These are phyloP conservation scores for Nepenthes alata DNA, from an alignment of 179 eudicot genomes.

Conservation along the genomic window DNA sequence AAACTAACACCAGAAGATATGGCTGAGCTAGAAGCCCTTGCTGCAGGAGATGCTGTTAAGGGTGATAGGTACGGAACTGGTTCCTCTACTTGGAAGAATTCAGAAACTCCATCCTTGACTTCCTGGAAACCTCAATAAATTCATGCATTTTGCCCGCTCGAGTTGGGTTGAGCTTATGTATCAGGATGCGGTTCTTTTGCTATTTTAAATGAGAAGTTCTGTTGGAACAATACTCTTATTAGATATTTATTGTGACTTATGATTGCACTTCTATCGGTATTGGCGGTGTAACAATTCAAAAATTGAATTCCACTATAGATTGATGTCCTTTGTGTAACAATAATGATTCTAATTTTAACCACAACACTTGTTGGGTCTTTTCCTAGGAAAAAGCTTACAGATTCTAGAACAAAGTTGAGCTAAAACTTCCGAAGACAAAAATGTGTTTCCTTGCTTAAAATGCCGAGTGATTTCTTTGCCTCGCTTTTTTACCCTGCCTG, in stretches of 20 bases:
- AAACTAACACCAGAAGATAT: conserved; percentile 30
- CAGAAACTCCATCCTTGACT: conserved; percentile 8
- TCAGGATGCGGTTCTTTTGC: too few relatives aligned
- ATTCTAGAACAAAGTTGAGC: background rate
- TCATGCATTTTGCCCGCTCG: background rate
- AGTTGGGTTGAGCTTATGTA: too few relatives aligned
- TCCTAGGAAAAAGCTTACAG: background rate
- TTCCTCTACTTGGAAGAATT: background rate
- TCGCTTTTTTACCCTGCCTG: background rate
- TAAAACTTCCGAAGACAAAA: background rate
- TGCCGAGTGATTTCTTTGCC: background rate
- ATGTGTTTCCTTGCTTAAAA: background rate
- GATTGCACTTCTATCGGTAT: background rate
- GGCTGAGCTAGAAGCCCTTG: conserved; percentile 37
- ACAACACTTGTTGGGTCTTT: background rate
- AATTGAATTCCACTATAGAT: background rate
- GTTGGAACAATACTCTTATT: background rate
- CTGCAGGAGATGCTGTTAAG: conserved; percentile 12
- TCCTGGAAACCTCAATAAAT: conserved; percentile 4
- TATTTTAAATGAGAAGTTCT: background rate
- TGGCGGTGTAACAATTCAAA: background rate
- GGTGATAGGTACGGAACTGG: conserved; percentile 14
- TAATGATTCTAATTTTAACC: background rate
- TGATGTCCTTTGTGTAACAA: background rate
- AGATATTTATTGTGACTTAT: background rate